Evolutionary conservation across 2,329 filamentous ascomycete genomes (phyloP).

Genomic region (Talaromyces funiculosus): DNA sequence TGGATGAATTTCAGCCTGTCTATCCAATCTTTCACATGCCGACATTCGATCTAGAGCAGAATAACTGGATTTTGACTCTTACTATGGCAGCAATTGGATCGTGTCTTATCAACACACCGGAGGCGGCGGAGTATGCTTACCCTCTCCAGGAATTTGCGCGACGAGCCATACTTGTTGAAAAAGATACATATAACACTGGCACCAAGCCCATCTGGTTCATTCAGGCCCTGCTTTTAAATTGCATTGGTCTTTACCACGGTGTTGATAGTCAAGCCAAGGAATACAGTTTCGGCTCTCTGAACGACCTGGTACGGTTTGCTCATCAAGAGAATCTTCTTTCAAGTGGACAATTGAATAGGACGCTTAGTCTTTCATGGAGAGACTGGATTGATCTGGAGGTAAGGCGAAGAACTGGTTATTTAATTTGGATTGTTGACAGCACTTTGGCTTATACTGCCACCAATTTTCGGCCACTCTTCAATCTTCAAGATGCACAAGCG

Average conservation of each 20-base stretch:
- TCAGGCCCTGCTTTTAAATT: constrained; percentile 29
- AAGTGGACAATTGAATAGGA: background rate
- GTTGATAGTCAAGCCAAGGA: constrained; percentile 21
- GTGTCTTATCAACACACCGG: constrained; percentile 25
- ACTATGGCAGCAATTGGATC: constrained; percentile 39
- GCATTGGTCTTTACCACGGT: constrained; percentile 28
- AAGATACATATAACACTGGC: constrained; percentile 19
- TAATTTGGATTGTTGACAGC: constrained; percentile 42
- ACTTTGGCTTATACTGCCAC: constrained; percentile 35
- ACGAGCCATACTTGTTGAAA: constrained; percentile 33
- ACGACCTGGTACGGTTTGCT: constrained; percentile 24
- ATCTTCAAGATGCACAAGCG: constrained; percentile 37
- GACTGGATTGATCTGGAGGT: constrained; percentile 36
- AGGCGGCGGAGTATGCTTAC: constrained; percentile 25
- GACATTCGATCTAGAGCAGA: constrained; percentile 31
- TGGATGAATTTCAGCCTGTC: constrained; percentile 35
- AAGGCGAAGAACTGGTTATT: constrained; percentile 36
- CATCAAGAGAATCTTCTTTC: constrained; percentile 21
- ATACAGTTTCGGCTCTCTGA: constrained; percentile 23
- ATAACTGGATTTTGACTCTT: constrained; percentile 38
- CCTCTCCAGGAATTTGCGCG: constrained; percentile 41
- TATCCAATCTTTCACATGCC: constrained; percentile 38
- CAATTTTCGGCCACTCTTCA: constrained; percentile 30
- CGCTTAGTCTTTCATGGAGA: constrained; percentile 23
- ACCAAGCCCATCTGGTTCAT: constrained; percentile 24